A percentile compares a stretch with the other conserved stretches of the same genome.
These are phyloP conservation scores for Epichloe sylvatica DNA, from an alignment of 2,329 filamentous ascomycete species.

Conservation along the genomic window DNA sequence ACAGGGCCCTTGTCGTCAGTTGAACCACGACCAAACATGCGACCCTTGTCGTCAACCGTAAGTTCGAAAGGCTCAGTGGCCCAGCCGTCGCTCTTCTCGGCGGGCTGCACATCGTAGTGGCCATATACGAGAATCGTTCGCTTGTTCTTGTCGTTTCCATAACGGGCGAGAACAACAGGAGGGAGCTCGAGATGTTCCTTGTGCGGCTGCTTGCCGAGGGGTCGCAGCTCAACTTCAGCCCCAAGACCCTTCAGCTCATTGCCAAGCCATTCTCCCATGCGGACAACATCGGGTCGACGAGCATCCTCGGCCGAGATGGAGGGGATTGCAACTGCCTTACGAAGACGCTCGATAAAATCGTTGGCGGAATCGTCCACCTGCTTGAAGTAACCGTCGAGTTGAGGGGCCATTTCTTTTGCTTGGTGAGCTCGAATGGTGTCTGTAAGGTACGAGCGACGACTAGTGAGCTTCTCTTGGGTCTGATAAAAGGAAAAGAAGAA, in stretches of 20 bases:
- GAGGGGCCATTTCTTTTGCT: conserved; percentile 69
- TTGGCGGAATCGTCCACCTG: conserved; percentile 71
- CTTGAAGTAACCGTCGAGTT: conserved; percentile 85
- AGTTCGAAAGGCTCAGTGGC: conserved; percentile 86
- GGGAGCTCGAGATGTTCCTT: conserved; percentile 84
- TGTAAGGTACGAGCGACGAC: conserved; percentile 34
- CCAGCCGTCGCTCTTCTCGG: conserved; percentile 88
- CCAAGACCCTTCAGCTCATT: conserved; percentile 71
- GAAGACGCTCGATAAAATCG: conserved; percentile 77
- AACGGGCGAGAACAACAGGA: conserved; percentile 81
- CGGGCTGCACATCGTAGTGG: conserved; percentile 97
- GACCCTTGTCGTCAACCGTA: conserved; percentile 72
- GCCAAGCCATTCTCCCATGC: conserved; percentile 88
- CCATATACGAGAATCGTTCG: conserved; percentile 92
- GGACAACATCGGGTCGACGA: conserved; percentile 79
- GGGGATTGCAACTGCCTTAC: conserved; percentile 88
- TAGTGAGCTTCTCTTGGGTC: conserved; percentile 4
- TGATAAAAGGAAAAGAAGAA: conserved; percentile 8
- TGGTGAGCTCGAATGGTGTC: conserved; percentile 41
- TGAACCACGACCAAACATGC: conserved; percentile 91
- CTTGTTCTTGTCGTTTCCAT: conserved; percentile 85
- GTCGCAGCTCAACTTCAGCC: conserved; percentile 73
- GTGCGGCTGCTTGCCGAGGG: conserved; percentile 81
- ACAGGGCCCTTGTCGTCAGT: conserved; percentile 98
- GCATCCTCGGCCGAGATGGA: conserved; percentile 88